Percentiles rank a stretch among this genome's conserved stretches.
Evolutionary conservation across 2,329 filamentous ascomycete species (phyloP).

Genomic region (Hypoxylon sp.): DNA sequence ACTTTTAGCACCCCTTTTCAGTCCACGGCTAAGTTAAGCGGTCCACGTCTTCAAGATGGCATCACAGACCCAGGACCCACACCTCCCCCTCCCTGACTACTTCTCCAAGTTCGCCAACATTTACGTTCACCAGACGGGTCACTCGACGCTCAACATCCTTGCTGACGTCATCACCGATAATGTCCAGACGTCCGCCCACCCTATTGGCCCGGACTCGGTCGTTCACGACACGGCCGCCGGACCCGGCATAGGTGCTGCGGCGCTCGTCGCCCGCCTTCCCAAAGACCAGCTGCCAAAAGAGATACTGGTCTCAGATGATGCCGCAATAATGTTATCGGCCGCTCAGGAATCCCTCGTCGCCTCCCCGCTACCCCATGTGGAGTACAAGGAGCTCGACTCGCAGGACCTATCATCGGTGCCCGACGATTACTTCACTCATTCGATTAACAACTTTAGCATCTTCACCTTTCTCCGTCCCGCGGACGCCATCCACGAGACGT

Average conservation of each 20-base stretch:
- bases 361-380: conserved; percentile 49
- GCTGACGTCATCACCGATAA: conserved; percentile 47
- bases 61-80: conserved; percentile 40
- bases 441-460: conserved; percentile 51
- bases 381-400: conserved; percentile 50
- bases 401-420: conserved; percentile 47
- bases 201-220: conserved; percentile 49
- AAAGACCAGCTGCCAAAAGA: conserved; percentile 49
- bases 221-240: conserved; percentile 55
- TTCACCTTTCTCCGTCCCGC: conserved; percentile 46
- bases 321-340: conserved; percentile 49
- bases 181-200: conserved; percentile 50
- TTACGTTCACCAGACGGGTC: conserved; percentile 52
- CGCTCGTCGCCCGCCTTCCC: conserved; percentile 48
- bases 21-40: conserved; percentile 10
- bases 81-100: conserved; percentile 51
- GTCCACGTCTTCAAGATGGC: conserved; percentile 38
- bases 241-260: conserved; percentile 50
- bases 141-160: conserved; percentile 52
- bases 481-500: conserved; percentile 46
- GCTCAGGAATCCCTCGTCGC: conserved; percentile 49
- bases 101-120: conserved; percentile 53
- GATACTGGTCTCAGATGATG: conserved; percentile 51
- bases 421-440: conserved; percentile 48
- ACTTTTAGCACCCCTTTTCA: conserved; percentile 6